These are phyloP conservation scores for Basipetospora chlamydospora DNA, from an alignment of 2,329 filamentous ascomycete species.

Conservation along the genomic window DNA sequence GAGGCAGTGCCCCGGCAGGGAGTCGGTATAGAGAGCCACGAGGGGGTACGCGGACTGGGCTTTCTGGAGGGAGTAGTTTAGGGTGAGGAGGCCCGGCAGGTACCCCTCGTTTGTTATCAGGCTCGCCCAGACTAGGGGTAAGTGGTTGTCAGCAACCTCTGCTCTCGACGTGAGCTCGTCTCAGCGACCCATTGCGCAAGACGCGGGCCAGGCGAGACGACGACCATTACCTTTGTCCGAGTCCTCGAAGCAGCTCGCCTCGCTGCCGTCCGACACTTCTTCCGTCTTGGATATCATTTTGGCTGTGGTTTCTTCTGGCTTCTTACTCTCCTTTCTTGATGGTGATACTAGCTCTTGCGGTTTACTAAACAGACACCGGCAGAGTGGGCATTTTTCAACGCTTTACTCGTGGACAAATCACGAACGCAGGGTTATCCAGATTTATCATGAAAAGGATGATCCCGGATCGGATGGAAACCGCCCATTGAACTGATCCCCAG, in stretches of 20 bases:
- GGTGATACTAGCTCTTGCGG: too few relatives aligned
- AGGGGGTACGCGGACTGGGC: slow-evolving; percentile 58
- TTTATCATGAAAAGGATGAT: too few relatives aligned
- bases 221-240: neutral
- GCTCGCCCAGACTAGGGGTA: slow-evolving; percentile 61
- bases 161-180: too few relatives aligned
- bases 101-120: slow-evolving; percentile 77
- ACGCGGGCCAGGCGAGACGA: neutral
- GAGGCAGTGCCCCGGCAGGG: slow-evolving; percentile 54
- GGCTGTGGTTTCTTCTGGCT: too few relatives aligned
- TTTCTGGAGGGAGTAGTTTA: slow-evolving; percentile 60
- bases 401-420: too few relatives aligned
- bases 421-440: too few relatives aligned
- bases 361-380: too few relatives aligned
- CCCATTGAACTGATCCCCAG: too few relatives aligned
- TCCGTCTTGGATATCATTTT: neutral
- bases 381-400: too few relatives aligned
- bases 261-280: neutral
- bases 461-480: too few relatives aligned
- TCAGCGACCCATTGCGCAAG: too few relatives aligned
- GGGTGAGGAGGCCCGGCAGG: slow-evolving; percentile 67
- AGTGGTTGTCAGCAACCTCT: neutral
- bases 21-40: slow-evolving; percentile 68
- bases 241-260: neutral
- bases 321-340: too few relatives aligned